Conservation (phyloP, 208 protist species). For the Trypanosoma rangeli region DNA sequence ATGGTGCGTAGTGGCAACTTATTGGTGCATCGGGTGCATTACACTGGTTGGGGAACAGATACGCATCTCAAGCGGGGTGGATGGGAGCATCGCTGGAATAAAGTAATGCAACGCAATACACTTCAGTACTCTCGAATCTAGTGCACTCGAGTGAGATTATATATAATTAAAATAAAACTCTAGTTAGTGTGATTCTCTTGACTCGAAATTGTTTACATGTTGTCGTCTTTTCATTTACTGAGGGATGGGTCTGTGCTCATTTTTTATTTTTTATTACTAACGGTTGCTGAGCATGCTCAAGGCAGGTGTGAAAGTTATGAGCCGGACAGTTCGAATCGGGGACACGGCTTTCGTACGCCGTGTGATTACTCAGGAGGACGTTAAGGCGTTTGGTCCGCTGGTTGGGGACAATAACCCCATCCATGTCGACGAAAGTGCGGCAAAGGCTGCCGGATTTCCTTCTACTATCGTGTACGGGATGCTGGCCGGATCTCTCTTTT, state of each 20-base stretch:
- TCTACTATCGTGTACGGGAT: constrained; percentile 80
- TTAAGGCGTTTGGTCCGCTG: constrained; percentile 72
- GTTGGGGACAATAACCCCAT: constrained; percentile 87
- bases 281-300: constrained; percentile 22
- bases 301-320: constrained; percentile 16
- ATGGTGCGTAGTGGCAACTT: constrained; percentile 83
- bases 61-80: constrained; percentile 76
- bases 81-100: constrained; percentile 92
- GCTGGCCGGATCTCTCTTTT: constrained; percentile 85
- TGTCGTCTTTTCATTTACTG: neutral
- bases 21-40: constrained; percentile 88
- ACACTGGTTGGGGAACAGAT: constrained; percentile 84
- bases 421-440: constrained; percentile 59
- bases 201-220: neutral
- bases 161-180: too few relatives aligned
- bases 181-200: too few relatives aligned
- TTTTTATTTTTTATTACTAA: constrained; percentile 10
- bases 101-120: constrained; percentile 86
- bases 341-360: constrained; percentile 42
- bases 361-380: constrained; percentile 51
- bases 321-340: constrained; percentile 65
- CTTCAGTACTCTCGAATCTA: constrained; percentile 86
- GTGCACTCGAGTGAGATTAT: constrained; percentile 1
- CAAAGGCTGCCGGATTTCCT: constrained; percentile 78
- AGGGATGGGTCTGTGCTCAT: neutral